Evolutionary conservation across 495 filamentous ascomycete genomes (phyloP), one percentile per base, ranked within the genome.

Genomic region (Copromyces sp.): DNA sequence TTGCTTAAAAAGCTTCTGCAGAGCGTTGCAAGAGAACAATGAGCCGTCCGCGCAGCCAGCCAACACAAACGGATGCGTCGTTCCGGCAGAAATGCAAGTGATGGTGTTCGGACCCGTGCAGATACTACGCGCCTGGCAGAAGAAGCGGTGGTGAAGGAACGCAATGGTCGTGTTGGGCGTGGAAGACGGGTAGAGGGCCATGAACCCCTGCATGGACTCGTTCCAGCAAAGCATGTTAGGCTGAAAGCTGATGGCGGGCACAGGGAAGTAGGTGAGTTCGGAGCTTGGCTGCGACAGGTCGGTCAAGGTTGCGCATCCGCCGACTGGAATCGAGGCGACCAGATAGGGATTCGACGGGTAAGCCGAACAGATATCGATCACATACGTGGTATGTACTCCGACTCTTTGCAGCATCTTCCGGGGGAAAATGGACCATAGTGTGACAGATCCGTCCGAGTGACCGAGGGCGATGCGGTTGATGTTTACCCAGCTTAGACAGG

Each of bases 381-480:
- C 80, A 71, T 80, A 78, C 53, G 78, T 84, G 39, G 78, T 80
- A 72, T 86, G 84, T 61, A 81, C 75, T 20, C 77, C 76, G 47
- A 84, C 78, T 5, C 84, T 81, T 53, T 80, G 80, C 3, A 86
- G 70, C 40, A 83, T 74, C 41, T 74, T 73, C 39, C 74, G 74
- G 9, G 84, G 84, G 35, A 77, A 80, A 45, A 86, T 35, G n/a
- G 84, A 86, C 83, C 84, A 86, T 14, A 86, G 75, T 12, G 79
- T 77, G 44, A 86, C 78, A 20, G 83, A 85, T 9, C 84, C 84
- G 68, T 86, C 84, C 0, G 81, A 83, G 75, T 84, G 82, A 70
- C 81, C 84, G 68, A 85, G 77, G 24, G 76, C 81, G 59, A 86
- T 72, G 16, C 84, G 83, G 75, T 86, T 86, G 70, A 78, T 80